phyloP scores from a whole-genome alignment of 257 asterid genomes.

The Forsythia suspensa region DNA sequence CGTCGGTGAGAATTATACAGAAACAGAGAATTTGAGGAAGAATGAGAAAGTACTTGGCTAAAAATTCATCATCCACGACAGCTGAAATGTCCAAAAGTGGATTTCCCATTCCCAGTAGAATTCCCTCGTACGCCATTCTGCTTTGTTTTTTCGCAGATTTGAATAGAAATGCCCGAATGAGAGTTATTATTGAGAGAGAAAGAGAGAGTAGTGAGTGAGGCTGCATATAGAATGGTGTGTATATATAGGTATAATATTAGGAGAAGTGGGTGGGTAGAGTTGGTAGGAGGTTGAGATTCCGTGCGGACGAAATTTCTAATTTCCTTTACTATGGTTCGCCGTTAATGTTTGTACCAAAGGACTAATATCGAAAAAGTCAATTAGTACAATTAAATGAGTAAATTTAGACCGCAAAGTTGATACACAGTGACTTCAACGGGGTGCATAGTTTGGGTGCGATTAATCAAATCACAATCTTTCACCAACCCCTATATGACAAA shows the following conservation, averaged over 20 bases:
- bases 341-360: not conserved
- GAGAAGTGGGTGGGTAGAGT: not conserved
- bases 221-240: not conserved
- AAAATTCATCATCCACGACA: slow-evolving; percentile 80
- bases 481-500: not conserved
- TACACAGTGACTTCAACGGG: not conserved
- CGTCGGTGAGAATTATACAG: not conserved
- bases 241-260: not conserved
- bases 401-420: too few species aligned
- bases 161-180: slow-evolving; percentile 23
- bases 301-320: not conserved
- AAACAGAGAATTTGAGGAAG: not conserved
- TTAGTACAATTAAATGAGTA: not conserved
- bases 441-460: not conserved
- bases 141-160: not conserved
- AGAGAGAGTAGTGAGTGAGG: not conserved
- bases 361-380: not conserved
- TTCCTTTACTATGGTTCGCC: not conserved
- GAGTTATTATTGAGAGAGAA: not conserved
- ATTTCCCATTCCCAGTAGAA: slow-evolving; percentile 92
- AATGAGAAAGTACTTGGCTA: slow-evolving; percentile 59
- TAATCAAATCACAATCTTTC: not conserved
- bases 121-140: slow-evolving; percentile 61
- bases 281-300: not conserved
- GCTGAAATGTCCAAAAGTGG: slow-evolving; percentile 84